Evolutionary conservation across 83 land plant species (phyloP).

Genomic region (Diphasiastrum complanatum): DNA sequence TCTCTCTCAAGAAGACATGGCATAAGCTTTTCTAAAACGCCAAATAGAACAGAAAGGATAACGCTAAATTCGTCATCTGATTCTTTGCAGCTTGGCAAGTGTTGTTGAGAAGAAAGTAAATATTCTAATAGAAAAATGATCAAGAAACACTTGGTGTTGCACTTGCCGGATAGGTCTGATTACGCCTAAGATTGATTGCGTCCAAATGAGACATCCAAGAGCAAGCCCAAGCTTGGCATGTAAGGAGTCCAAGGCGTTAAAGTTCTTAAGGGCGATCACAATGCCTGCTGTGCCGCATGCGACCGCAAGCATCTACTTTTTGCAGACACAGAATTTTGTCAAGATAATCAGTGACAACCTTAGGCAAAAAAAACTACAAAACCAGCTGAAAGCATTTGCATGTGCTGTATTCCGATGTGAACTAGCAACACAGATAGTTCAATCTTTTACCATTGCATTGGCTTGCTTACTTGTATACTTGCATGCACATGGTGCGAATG

Average conservation of each 20-base stretch:
- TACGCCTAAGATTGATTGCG: slow-evolving; percentile 4
- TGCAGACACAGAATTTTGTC: not conserved
- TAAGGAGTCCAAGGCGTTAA: slow-evolving; percentile 3
- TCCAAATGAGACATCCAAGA: slow-evolving; percentile 5
- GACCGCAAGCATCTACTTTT: slow-evolving; percentile 8
- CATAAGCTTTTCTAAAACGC: no score
- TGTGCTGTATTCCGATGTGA: no score
- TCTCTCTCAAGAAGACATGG: no score
- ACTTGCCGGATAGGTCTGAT: slow-evolving; percentile 8
- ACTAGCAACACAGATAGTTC: not conserved
- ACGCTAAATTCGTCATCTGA: no score
- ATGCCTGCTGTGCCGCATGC: not conserved
- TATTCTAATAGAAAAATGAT: not conserved
- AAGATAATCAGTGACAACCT: no score
- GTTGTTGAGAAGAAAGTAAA: not conserved
- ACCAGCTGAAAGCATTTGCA: no score
- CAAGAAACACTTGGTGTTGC: not conserved
- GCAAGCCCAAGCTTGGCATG: slow-evolving; percentile 15
- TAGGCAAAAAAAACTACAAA: no score
- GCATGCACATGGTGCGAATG: not conserved
- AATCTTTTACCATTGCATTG: not conserved
- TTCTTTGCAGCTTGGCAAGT: not conserved
- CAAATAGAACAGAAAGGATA: no score
- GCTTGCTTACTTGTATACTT: slow-evolving; percentile 1
- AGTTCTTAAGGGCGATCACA: slow-evolving; percentile 4